Evolutionary conservation across 345 rosid species (phyloP).

Genomic region (Hibiscus trionum): DNA sequence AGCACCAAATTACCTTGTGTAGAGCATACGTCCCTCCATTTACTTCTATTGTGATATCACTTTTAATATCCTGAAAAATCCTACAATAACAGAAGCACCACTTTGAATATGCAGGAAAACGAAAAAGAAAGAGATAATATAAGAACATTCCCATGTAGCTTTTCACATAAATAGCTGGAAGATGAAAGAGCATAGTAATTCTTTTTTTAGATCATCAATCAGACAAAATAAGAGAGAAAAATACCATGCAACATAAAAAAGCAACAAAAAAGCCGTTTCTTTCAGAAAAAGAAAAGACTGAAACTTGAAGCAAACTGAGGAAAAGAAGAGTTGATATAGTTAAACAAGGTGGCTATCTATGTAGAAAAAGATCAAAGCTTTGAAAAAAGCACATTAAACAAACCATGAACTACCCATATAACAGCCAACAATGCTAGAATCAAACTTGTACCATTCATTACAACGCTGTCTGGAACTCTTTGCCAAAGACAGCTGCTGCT

Average conservation of each 20-base stretch:
- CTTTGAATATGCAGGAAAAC: neutral
- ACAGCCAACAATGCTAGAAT: neutral
- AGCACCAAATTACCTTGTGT: slow-evolving; percentile 57
- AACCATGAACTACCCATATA: neutral
- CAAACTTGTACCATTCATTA: slow-evolving; percentile 68
- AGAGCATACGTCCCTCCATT: slow-evolving; percentile 63
- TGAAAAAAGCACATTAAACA: neutral
- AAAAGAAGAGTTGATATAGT: neutral
- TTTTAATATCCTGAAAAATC: slow-evolving; percentile 89
- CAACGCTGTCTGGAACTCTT: slow-evolving; percentile 72
- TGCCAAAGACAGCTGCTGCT: slow-evolving; percentile 36
- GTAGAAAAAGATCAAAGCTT: slow-evolving; percentile 4
- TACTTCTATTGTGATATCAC: slow-evolving; percentile 79
- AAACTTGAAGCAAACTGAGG: neutral
- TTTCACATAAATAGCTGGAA: neutral
- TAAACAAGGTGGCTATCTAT: neutral
- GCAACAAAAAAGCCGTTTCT: too few species aligned
- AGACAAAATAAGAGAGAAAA: neutral
- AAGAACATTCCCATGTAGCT: neutral
- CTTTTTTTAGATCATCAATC: neutral
- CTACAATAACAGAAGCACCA: slow-evolving; percentile 25
- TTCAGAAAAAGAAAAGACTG: neutral
- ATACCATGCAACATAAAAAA: neutral
- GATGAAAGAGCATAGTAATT: neutral
- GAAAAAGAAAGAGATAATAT: neutral